Conservation (phyloP, 2,329 filamentous ascomycete species). For the Zymoseptoria pseudotritici region DNA sequence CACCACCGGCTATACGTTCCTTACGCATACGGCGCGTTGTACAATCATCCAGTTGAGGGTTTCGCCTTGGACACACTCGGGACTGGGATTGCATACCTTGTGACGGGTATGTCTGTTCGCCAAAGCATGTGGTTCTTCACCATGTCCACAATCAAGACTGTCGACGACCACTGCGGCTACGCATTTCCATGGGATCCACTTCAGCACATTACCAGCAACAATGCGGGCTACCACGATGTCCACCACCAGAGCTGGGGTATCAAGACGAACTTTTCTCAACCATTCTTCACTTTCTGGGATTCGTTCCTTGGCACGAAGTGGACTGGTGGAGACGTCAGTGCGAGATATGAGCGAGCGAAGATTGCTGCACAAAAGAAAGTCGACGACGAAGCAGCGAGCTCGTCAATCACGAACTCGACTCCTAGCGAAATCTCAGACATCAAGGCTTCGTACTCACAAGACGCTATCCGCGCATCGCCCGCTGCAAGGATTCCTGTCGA, state of each 20-base stretch:
- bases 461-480: constrained; percentile 15
- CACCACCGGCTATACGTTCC: constrained; percentile 97
- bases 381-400: constrained; percentile 40
- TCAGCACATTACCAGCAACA: constrained; percentile 87
- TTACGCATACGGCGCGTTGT: constrained; percentile 92
- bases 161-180: constrained; percentile 96
- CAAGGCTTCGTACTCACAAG: constrained; percentile 22
- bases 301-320: constrained; percentile 73
- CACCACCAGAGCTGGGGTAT: constrained; percentile 99
- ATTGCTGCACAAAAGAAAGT: constrained; percentile 50
- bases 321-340: constrained; percentile 58
- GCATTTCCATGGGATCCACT: constrained; percentile 91
- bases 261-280: constrained; percentile 78
- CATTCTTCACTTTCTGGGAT: constrained; percentile 96
- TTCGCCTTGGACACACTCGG: constrained; percentile 89
- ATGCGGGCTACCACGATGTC: constrained; percentile 93
- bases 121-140: constrained; percentile 88
- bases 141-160: constrained; percentile 85
- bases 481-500: constrained; percentile 18
- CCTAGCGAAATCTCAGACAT: constrained; percentile 10
- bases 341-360: constrained; percentile 51
- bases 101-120: constrained; percentile 72
- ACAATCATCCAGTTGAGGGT: constrained; percentile 92
- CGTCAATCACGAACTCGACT: constrained; percentile 9
- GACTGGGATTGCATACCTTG: constrained; percentile 73